phyloP scores from a whole-genome alignment of 148 eudicot genomes.

The Euryodendron excelsum region DNA sequence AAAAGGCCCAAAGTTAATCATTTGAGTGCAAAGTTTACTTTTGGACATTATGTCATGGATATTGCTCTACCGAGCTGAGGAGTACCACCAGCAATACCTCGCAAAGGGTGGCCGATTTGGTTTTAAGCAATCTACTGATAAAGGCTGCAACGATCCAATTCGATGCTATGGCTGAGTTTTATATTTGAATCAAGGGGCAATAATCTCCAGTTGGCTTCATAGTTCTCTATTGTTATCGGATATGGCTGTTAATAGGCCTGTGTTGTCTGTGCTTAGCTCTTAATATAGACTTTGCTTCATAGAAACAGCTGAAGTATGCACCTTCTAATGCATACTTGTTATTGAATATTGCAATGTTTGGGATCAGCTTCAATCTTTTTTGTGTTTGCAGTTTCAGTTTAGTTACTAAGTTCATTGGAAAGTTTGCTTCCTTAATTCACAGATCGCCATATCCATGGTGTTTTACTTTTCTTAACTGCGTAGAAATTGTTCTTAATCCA shows the following conservation, averaged over 20 bases:
- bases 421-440: too few species aligned
- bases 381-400: too few species aligned
- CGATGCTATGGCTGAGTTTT: constrained; percentile 67
- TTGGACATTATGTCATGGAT: too few species aligned
- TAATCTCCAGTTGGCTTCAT: too few species aligned
- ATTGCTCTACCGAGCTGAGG: constrained; percentile 81
- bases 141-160: constrained; percentile 91
- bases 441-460: too few species aligned
- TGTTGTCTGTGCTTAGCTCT: not conserved
- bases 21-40: too few species aligned
- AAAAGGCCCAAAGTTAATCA: too few species aligned
- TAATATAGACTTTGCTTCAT: not conserved
- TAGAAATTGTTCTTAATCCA: too few species aligned
- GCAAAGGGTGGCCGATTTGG: constrained; percentile 84
- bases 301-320: not conserved
- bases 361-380: not conserved
- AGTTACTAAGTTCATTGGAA: too few species aligned
- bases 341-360: not conserved
- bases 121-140: constrained; percentile 60
- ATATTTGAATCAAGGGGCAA: too few species aligned
- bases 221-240: not conserved
- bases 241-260: not conserved
- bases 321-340: not conserved
- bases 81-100: constrained; percentile 89
- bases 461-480: too few species aligned